phyloP scores from a whole-genome alignment of 352 stramenopile genomes.

The Globisporangium cystogenes region DNA sequence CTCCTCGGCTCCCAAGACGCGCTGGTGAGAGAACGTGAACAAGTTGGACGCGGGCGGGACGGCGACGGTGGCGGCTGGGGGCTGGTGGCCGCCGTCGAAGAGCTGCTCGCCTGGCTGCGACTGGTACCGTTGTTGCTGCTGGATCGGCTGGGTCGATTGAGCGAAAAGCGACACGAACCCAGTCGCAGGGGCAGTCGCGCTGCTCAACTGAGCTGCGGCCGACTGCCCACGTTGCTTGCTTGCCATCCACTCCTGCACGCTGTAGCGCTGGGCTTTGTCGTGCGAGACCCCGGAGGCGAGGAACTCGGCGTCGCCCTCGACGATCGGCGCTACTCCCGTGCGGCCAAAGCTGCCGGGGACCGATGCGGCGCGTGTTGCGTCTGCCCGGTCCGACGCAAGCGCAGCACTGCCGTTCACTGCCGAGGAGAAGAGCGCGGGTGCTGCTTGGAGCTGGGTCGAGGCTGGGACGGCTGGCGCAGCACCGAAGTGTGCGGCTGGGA shows the following conservation, averaged over 20 bases:
- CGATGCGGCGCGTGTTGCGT: neutral
- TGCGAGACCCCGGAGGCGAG: constrained; percentile 58
- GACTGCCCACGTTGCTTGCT: constrained; percentile 38
- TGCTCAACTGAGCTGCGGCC: constrained; percentile 20
- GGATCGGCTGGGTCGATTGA: neutral
- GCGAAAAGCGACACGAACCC: neutral
- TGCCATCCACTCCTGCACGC: constrained; percentile 73
- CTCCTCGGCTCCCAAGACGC: neutral
- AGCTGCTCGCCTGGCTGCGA: neutral
- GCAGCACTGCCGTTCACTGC: neutral
- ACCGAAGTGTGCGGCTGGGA: neutral
- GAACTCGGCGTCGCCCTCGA: constrained; percentile 44
- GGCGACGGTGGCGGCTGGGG: neutral
- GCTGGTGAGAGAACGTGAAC: constrained; percentile 5
- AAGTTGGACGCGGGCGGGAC: neutral
- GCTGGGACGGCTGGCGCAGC: neutral
- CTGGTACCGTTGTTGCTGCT: neutral
- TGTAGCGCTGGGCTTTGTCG: constrained; percentile 53
- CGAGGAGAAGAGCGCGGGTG: neutral
- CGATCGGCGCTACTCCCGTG: constrained; percentile 8
- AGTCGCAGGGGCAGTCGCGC: constrained; percentile 6
- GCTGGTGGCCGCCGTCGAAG: neutral
- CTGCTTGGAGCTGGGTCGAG: neutral
- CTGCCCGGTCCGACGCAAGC: neutral
- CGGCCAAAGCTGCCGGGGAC: neutral